These are phyloP conservation scores for Spizellomyces sp. DNA, from an alignment of 192 early-diverging fungal genomes.

Conservation along the genomic window DNA sequence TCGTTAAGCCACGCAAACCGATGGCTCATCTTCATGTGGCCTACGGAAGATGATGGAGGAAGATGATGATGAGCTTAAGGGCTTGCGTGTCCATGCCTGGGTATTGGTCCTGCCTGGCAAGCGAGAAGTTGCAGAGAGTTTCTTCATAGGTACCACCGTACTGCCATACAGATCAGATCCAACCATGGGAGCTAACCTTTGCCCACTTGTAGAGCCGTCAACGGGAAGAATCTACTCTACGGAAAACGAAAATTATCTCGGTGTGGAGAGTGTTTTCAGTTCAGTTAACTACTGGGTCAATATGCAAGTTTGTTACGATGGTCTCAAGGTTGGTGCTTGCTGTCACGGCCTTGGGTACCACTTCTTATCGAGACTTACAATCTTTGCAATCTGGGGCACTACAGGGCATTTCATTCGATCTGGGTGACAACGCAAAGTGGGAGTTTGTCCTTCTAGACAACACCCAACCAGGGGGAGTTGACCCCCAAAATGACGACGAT, in stretches of 20 bases:
- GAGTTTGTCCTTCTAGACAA: conserved; percentile 63
- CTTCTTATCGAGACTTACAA: not conserved
- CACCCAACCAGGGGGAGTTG: conserved; percentile 45
- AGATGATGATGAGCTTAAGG: conserved; percentile 59
- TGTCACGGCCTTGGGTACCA: not conserved
- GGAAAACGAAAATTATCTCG: conserved; percentile 58
- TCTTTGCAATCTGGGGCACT: not conserved
- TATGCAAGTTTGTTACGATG: conserved; percentile 66
- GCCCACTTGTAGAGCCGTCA: conserved; percentile 41
- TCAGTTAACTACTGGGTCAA: conserved; percentile 65
- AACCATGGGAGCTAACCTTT: not conserved
- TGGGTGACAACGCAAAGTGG: conserved; percentile 65
- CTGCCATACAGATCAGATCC: not conserved
- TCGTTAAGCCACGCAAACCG: not conserved
- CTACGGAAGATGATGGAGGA: conserved; percentile 33
- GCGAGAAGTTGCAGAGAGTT: conserved; percentile 58
- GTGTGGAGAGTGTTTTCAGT: conserved; percentile 61
- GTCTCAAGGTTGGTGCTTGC: conserved; percentile 43
- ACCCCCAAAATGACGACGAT: conserved; percentile 28
- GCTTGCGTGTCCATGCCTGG: conserved; percentile 61
- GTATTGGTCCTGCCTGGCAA: conserved; percentile 61
- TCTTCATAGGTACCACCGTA: conserved; percentile 54
- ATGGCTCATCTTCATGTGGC: not conserved
- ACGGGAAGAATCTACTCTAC: conserved; percentile 51
- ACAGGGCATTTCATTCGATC: conserved; percentile 62